Base-by-base conservation (phyloP, 2,329 filamentous ascomycete species). In the Apiospora rasikravindrae region DNA sequence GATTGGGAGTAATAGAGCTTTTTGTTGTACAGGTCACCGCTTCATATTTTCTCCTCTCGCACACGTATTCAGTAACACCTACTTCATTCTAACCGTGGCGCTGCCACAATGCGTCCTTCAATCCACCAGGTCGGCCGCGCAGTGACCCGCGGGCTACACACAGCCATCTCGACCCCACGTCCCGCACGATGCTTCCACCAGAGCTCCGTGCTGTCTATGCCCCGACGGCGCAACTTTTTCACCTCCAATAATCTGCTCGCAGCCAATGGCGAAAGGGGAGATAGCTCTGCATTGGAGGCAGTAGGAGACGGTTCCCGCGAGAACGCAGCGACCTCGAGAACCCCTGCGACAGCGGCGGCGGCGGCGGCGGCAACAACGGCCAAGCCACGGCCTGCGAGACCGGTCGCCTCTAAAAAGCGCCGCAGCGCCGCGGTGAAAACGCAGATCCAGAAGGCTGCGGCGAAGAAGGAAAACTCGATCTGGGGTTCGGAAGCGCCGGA, bases 381-480 rank as follows among this genome's bases (percentile, higher is more conserved):
- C 69, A 88, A 88, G 77, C 83, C 86, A 71, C 88, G 88, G 72
- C 82, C 84, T 8, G 82, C 82, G 3, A 82, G 87, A 53, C 77
- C 83, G 0, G 80, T 84, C 4, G 83, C 84, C 4, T 82, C 89
- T 64, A 93, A 94, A 76, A 93, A 92, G 74, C 91, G 96, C 71
- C 89, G 95, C 72, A 94, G 97, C 16, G 94, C 95, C 44, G 93
- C 94, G 24, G 94, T 95, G 24, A 94, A 98, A 79, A 86, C 86
- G 74, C 86, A 86, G 74, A 83, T 77, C 45, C 76, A 84, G 70
- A 79, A 76, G 26, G 53, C 75, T 26, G 83, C 85, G 83, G 67
- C 77, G 14, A 70, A 74, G 11, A 75, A 77, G 24, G 73, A 77
- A 3, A 73, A 76, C 70, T 57, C 76, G 53, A 76, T 76, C 42